These are phyloP conservation scores for Paecilomyces fulvus DNA, from an alignment of 2,329 filamentous ascomycete species.

Conservation along the genomic window DNA sequence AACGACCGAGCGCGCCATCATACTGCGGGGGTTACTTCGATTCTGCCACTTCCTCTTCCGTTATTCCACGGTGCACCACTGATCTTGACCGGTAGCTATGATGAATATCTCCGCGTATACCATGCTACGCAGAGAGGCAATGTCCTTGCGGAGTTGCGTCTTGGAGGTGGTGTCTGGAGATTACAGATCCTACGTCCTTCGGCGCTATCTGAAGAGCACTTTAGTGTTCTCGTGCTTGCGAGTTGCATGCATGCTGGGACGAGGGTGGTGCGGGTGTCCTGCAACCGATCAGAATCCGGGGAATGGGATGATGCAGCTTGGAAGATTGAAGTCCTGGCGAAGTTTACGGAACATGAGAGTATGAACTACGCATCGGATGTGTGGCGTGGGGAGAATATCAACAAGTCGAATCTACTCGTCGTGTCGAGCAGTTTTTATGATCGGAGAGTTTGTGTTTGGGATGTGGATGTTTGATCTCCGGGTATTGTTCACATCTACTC, in stretches of 20 bases:
- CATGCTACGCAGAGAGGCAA: conserved; percentile 30
- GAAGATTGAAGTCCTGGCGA: conserved; percentile 56
- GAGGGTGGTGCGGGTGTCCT: conserved; percentile 49
- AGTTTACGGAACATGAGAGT: conserved; percentile 78
- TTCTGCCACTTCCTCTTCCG: conserved; percentile 56
- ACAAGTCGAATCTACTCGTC: conserved; percentile 17
- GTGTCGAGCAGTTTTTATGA: conserved; percentile 49
- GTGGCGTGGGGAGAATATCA: conserved; percentile 18
- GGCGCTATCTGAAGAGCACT: conserved; percentile 4
- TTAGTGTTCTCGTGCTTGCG: conserved; percentile 54
- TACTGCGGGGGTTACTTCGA: conserved; percentile 77
- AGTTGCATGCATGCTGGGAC: conserved; percentile 92
- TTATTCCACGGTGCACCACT: conserved; percentile 43
- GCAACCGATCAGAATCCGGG: conserved; percentile 17
- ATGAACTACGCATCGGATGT: conserved; percentile 88
- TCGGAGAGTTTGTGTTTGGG: conserved; percentile 43
- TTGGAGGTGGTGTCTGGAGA: conserved; percentile 82
- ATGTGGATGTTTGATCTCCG: conserved; percentile 12
- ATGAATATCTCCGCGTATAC: conserved; percentile 67
- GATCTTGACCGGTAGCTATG: conserved; percentile 82
- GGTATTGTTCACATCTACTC: not conserved
- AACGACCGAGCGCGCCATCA: conserved; percentile 52
- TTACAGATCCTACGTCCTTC: conserved; percentile 47
- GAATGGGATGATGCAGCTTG: conserved; percentile 41
- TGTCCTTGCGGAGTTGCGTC: conserved; percentile 54